Evolutionary conservation across 352 stramenopile genomes (phyloP), one percentile per base, ranked within the genome.

Genomic region (Halophytophthora polymorphica): DNA sequence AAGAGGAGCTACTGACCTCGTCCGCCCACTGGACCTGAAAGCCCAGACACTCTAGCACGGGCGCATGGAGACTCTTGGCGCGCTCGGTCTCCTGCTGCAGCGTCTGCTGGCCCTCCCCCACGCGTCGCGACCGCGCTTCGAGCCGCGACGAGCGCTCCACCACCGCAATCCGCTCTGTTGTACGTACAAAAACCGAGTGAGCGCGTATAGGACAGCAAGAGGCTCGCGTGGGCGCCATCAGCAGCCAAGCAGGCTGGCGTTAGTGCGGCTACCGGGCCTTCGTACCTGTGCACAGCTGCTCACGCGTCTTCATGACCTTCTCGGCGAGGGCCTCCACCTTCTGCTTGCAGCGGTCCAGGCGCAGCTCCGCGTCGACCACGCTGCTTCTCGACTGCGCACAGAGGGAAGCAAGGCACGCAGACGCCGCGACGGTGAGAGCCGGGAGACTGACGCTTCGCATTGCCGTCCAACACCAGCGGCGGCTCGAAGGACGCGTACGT

Each of bases 281-380:
- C 36, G 14, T 42, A 83, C 72, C 72, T n/a, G 63, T 74, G 62
- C 80, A 90, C 21, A 90, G 69, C 49, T 76, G 48, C 50, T 90
- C 77, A 36, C 80, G 64, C 8, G 73, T 81, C 54, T 81, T 84
- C 65, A 90, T 87, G 41, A 90, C 73, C n/a, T 50, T 66, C 29
- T 86, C 71, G 7, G 77, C 64, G 44, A 88, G 45, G 2, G 54
- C 42, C 19, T 86, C 75, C n/a, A 90, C 75, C 14, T 69, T 50
- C 35, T 82, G 70, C 73, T 77, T 86, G 49, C 66, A 68, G 14
- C 40, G 56, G 42, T 85, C 69, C 13, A 88, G 52, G 1, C 67
- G 58, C 34, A 70, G 49, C 47, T 88, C 80, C 5, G 73, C 69
- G 11, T 87, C 56, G 42, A 84, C 70, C 17, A 88, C 51, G 4